Evolutionary conservation across 345 rosid genomes (phyloP).

Genomic region (Bruguiera sexangula): DNA sequence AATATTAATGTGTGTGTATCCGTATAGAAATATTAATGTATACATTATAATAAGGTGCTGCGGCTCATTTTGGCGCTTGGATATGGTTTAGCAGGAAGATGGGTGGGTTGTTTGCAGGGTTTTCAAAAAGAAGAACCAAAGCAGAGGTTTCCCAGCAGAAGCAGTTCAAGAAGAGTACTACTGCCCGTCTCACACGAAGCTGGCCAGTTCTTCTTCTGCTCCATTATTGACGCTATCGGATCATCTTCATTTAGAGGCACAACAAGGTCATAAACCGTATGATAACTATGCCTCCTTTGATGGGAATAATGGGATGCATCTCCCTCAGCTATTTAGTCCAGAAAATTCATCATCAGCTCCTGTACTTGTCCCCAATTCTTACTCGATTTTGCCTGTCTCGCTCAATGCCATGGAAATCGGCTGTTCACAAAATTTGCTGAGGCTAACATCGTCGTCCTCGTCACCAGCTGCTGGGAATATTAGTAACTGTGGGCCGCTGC

Average conservation of each 20-base stretch:
- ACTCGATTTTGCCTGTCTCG: constrained; percentile 31
- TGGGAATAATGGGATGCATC: constrained; percentile 51
- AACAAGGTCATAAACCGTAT: constrained; percentile 29
- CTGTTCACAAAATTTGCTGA: constrained; percentile 64
- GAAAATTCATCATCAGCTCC: constrained; percentile 39
- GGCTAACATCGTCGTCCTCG: constrained; percentile 42
- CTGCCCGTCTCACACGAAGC: constrained; percentile 22
- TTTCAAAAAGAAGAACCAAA: constrained; percentile 72
- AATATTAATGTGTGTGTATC: no score
- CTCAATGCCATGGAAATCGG: constrained; percentile 45
- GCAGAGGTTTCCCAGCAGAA: constrained; percentile 52
- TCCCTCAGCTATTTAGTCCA: constrained; percentile 76
- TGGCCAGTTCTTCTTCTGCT: constrained; percentile 15
- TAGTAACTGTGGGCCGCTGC: constrained; percentile 15
- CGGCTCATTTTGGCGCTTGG: neutral
- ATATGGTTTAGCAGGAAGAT: constrained; percentile 47
- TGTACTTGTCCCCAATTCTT: constrained; percentile 11
- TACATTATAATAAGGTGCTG: no score
- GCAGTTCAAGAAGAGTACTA: constrained; percentile 38
- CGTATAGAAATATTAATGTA: no score
- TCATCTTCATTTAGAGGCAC: constrained; percentile 12
- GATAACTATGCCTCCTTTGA: constrained; percentile 31
- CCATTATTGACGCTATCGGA: neutral
- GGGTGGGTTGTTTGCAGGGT: constrained; percentile 72
- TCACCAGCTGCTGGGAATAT: no score